phyloP scores from a whole-genome alignment of 345 rosid genomes.

The Gossypium longicalyx region DNA sequence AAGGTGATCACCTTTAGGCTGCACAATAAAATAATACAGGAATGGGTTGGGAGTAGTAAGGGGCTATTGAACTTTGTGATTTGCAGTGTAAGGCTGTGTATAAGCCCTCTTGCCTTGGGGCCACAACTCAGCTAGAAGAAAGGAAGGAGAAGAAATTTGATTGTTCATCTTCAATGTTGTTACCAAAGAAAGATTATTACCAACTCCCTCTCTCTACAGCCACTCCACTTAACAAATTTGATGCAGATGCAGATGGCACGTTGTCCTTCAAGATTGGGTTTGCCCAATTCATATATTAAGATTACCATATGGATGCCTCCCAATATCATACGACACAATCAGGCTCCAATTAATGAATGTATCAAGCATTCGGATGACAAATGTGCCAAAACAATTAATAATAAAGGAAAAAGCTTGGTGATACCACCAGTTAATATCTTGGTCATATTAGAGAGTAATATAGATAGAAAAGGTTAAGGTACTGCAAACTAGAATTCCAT shows the following conservation, averaged over 20 bases:
- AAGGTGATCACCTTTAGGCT: neutral
- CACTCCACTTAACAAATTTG: neutral
- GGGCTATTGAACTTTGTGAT: constrained; percentile 15
- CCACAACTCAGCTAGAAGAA: neutral
- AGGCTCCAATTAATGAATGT: neutral
- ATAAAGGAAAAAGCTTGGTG: too few species aligned
- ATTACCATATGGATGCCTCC: neutral
- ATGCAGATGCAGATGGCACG: too few species aligned
- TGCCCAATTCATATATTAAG: too few species aligned
- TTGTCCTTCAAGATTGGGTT: too few species aligned
- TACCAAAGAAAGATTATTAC: neutral
- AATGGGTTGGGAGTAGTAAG: constrained; percentile 16
- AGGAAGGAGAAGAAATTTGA: neutral
- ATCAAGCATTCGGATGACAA: too few species aligned
- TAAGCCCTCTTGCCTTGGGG: neutral
- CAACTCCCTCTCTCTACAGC: neutral
- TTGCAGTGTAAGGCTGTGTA: neutral
- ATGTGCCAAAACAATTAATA: too few species aligned
- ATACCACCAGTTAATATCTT: neutral
- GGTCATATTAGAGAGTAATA: neutral
- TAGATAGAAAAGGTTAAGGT: neutral
- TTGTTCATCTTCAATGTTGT: neutral
- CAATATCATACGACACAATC: neutral
- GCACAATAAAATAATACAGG: neutral
- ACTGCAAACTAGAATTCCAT: neutral